A percentile compares a stretch with the other conserved stretches of the same genome.
Conservation (phyloP, 1,284 basidiomycete genomes). For the Microbotryum saponariae region DNA sequence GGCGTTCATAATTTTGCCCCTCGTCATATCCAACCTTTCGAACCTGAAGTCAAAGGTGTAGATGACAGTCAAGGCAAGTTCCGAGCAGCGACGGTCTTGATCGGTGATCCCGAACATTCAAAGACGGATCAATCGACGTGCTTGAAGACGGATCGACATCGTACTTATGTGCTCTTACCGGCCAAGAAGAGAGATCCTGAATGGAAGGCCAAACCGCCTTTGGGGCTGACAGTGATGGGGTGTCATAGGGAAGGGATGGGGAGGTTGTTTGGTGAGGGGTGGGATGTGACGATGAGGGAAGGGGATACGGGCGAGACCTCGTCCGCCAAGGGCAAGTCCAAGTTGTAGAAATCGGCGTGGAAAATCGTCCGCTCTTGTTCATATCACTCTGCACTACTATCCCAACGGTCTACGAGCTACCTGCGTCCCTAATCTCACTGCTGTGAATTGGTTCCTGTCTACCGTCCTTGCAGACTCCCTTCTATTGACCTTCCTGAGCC, state of each 20-base stretch:
- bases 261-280: conserved; percentile 11
- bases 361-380: too few species aligned
- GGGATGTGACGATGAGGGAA: conserved; percentile 24
- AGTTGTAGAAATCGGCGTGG: not conserved
- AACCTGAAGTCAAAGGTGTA: conserved; percentile 4
- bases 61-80: not conserved
- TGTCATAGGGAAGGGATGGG: conserved; percentile 9
- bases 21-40: conserved; percentile 1
- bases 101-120: conserved; percentile 16
- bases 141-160: not conserved
- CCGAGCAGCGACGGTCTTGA: conserved; percentile 14
- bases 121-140: not conserved
- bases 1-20: not conserved
- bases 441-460: too few species aligned
- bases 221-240: conserved; percentile 22
- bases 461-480: too few species aligned
- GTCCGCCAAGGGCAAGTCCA: not conserved
- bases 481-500: too few species aligned
- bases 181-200: not conserved
- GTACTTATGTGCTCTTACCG: conserved; percentile 23
- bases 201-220: conserved; percentile 9
- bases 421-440: too few species aligned
- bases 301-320: conserved; percentile 13
- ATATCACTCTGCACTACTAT: too few species aligned
- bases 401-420: too few species aligned